Conservation (phyloP, 2,329 filamentous ascomycete genomes). For the Tolypocladium ophioglossoides region DNA sequence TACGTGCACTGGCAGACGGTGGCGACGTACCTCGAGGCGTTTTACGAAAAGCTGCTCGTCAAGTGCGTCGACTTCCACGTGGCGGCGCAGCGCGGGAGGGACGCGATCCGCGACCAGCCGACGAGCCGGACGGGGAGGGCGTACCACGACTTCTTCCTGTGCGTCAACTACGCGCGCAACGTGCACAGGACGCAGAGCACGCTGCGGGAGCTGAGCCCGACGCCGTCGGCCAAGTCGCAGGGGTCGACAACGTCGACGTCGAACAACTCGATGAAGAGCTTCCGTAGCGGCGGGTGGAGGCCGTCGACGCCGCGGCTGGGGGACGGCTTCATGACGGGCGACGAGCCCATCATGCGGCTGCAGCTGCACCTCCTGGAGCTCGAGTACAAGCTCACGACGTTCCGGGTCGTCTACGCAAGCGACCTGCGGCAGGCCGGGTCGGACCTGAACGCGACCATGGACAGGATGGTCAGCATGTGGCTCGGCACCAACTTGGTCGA, state of each 20-base stretch:
- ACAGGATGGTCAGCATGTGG: conserved; percentile 17
- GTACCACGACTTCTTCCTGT: conserved; percentile 18
- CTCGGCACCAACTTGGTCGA: conserved; percentile 16
- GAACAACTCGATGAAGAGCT: conserved; percentile 5
- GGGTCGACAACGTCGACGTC: conserved; percentile 9
- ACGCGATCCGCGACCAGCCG: conserved; percentile 13
- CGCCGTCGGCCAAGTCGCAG: conserved; percentile 11
- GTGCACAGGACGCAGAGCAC: conserved; percentile 6
- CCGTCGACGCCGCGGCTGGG: conserved; percentile 11
- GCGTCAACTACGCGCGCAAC: conserved; percentile 17
- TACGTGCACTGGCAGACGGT: conserved; percentile 18
- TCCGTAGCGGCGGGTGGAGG: conserved; percentile 7
- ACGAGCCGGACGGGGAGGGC: conserved; percentile 9
- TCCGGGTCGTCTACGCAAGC: conserved; percentile 17
- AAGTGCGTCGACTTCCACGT: conserved; percentile 15
- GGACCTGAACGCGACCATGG: conserved; percentile 11
- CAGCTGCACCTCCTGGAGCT: conserved; percentile 16
- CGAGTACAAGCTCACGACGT: conserved; percentile 18
- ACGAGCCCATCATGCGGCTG: conserved; percentile 15
- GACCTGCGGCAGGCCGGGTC: conserved; percentile 10
- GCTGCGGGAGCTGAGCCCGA: conserved; percentile 10
- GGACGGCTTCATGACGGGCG: conserved; percentile 9
- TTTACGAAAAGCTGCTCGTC: conserved; percentile 15
- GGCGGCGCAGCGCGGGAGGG: conserved; percentile 16
- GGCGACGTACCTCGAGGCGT: conserved; percentile 14